Evolutionary conservation across 257 asterid genomes (phyloP).

Genomic region (Solanum habrochaites): DNA sequence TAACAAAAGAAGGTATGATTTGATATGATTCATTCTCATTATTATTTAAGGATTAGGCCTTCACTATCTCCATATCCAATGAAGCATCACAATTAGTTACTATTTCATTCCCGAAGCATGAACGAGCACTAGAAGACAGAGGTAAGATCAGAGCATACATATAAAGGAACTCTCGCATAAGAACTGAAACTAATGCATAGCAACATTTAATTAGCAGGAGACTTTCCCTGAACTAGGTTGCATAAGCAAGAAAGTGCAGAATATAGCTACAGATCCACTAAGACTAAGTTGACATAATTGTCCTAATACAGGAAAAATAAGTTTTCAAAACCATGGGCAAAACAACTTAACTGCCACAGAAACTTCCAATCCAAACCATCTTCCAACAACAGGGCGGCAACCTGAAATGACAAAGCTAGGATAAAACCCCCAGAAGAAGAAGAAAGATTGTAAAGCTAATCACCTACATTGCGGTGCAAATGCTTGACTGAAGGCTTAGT

Average conservation of each 20-base stretch:
- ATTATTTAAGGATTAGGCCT: neutral
- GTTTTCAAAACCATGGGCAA: constrained; percentile 20
- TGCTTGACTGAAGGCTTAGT: neutral
- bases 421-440: constrained; percentile 18
- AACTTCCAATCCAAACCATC: constrained; percentile 23
- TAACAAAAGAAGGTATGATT: neutral
- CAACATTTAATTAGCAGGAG: neutral
- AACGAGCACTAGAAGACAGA: neutral
- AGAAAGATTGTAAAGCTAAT: constrained; percentile 16
- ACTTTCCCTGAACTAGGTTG: neutral
- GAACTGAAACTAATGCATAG: neutral
- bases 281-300: constrained; percentile 14
- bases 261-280: constrained; percentile 12
- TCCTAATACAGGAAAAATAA: constrained; percentile 8
- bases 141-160: neutral
- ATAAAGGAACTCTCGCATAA: neutral
- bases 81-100: neutral
- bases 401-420: constrained; percentile 39
- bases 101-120: neutral
- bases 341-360: constrained; percentile 38
- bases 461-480: constrained; percentile 21
- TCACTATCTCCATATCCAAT: neutral
- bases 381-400: constrained; percentile 27
- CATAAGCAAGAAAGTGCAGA: constrained; percentile 3
- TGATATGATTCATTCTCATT: neutral